Evolutionary conservation across 1,139 yeast species (phyloP).

Genomic region (Nadsonia commutata): DNA sequence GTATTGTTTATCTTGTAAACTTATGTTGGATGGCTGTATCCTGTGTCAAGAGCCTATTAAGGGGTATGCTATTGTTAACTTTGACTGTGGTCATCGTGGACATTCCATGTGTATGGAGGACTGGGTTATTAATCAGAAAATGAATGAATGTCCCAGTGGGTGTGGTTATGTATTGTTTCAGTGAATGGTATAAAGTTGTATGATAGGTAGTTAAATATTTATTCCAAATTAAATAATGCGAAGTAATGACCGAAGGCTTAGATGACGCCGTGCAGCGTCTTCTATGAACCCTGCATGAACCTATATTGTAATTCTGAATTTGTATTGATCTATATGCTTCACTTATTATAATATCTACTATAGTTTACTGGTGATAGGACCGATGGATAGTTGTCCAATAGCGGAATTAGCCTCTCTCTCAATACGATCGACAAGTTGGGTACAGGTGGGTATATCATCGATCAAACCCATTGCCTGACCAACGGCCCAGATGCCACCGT

Average conservation of each 20-base stretch:
- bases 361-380: no score
- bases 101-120: constrained; percentile 66
- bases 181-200: no score
- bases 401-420: constrained; percentile 16
- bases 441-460: constrained; percentile 20
- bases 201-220: no score
- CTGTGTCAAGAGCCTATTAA: constrained; percentile 67
- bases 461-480: constrained; percentile 22
- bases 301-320: no score
- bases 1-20: constrained; percentile 67
- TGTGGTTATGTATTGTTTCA: constrained; percentile 26
- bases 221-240: no score
- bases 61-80: constrained; percentile 53
- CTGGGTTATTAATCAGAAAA: constrained; percentile 59
- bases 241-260: no score
- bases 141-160: constrained; percentile 72
- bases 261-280: no score
- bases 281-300: no score
- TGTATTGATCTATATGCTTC: no score
- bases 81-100: constrained; percentile 78
- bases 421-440: constrained; percentile 16
- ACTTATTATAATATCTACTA: no score
- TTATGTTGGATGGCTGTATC: constrained; percentile 52
- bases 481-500: constrained; percentile 22
- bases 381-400: no score